Percentiles rank a stretch among this genome's conserved stretches.
Conservation (phyloP, 1,139 yeast genomes). For the Nakaseomyces sp. region DNA sequence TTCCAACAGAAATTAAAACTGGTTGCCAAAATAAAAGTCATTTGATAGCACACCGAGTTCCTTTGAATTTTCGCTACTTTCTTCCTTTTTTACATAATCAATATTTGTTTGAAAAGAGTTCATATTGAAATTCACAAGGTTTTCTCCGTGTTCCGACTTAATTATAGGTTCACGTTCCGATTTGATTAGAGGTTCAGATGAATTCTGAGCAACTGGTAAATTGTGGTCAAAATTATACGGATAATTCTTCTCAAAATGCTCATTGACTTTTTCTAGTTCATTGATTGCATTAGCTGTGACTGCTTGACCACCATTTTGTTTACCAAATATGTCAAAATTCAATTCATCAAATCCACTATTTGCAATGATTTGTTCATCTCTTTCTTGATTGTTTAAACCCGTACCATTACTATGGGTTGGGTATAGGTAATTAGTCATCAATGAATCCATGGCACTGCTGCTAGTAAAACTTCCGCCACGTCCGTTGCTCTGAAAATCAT, state of each 20-base stretch:
- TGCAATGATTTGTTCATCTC: neutral
- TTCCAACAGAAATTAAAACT: no score
- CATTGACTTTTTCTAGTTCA: neutral
- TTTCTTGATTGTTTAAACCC: neutral
- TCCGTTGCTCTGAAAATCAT: conserved; percentile 6
- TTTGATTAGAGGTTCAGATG: neutral
- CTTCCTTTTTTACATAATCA: neutral
- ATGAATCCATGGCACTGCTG: conserved; percentile 22
- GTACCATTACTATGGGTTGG: conserved; percentile 13
- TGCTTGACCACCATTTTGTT: neutral
- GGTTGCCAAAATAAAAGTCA: conserved; percentile 1
- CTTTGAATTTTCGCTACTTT: neutral
- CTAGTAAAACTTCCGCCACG: conserved; percentile 17
- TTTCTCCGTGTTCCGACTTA: neutral
- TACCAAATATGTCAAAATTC: conserved; percentile 1
- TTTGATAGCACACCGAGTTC: neutral
- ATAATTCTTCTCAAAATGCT: neutral
- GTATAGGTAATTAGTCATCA: conserved; percentile 21
- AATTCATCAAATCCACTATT: neutral
- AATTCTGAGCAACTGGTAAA: neutral
- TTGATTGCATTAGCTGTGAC: neutral
- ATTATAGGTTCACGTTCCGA: neutral
- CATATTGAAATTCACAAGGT: neutral
- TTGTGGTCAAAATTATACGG: neutral
- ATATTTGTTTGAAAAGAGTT: neutral